phyloP scores from a whole-genome alignment of 2,329 filamentous ascomycete genomes.

The Paecilomyces niveus region DNA sequence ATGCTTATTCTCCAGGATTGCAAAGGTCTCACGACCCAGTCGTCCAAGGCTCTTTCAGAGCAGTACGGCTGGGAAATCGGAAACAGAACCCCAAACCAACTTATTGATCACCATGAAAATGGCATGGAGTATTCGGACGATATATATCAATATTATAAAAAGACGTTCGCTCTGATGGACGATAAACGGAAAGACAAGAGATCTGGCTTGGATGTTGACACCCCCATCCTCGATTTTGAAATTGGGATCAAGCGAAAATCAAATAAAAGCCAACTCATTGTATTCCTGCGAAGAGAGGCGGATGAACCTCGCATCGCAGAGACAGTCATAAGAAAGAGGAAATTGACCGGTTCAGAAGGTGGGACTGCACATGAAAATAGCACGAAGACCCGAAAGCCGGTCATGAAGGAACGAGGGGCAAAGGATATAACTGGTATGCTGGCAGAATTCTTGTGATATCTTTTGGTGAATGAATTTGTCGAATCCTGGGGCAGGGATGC shows the following conservation, averaged over 20 bases:
- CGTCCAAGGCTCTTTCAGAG: conserved; percentile 9
- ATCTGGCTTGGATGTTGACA: conserved; percentile 3
- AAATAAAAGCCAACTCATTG: conserved; percentile 1
- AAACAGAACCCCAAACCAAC: not conserved
- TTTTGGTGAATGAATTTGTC: not conserved
- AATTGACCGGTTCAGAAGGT: not conserved
- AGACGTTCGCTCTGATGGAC: conserved; percentile 1
- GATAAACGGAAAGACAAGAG: not conserved
- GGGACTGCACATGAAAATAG: not conserved
- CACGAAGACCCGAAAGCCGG: conserved; percentile 8
- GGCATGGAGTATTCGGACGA: conserved; percentile 2
- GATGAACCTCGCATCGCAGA: not conserved
- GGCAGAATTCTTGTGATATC: conserved; percentile 19
- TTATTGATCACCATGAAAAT: not conserved
- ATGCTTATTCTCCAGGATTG: conserved; percentile 28
- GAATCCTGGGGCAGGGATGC: not conserved
- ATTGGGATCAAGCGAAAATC: conserved; percentile 9
- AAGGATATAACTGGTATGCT: conserved; percentile 22
- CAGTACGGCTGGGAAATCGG: conserved; percentile 22
- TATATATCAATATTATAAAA: conserved; percentile 12
- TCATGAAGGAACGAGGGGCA: conserved; percentile 18
- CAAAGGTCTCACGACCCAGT: conserved; percentile 16
- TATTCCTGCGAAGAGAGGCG: conserved; percentile 3
- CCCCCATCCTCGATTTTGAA: conserved; percentile 18
- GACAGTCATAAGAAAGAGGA: conserved; percentile 4